Base-by-base conservation (phyloP, 352 stramenopile genomes). In the Pythium dissotocum region DNA sequence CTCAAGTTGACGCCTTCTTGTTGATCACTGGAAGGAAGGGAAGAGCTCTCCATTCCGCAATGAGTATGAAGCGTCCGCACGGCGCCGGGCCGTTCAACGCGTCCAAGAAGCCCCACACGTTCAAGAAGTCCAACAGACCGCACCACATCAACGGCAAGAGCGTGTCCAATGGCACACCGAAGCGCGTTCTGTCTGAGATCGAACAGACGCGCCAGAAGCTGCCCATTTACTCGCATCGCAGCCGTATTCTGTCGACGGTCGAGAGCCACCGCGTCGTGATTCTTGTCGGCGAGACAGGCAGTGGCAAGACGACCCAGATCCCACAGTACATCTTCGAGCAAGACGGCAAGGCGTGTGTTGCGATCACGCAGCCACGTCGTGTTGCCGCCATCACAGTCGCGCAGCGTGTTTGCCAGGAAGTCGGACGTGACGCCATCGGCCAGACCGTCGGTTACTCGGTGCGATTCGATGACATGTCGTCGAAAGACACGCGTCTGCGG, bases 391-490 rank as follows among this genome's bases (percentile, higher is more conserved):
- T 96, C 65, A 92, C 86, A 1, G 85, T 96, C 33, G 87, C 88
- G 14, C 82, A 93, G 67, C 86, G 88, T 58, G 87, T 96, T 63
- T 88, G 80, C 44, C 74, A 93, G 40, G 87, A 95, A 51, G 75
- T 75, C 3, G 79, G 82, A 18, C 71, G 75, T 7, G 83, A 76
- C 2, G 48, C 72, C 12, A 55, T 94, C 40, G 86, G 85, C 35
- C 70, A 79, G 6, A 76, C 67, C 0, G 95, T 99, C 14, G 95
- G 97, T 35, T 98, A 98, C 80, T 91, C 85, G 52, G 91, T 98
- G 44, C 85, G 95, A 4, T 99, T 99, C 71, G 97, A 99, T 65
- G 91, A 98, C 76, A 92, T 94, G 62, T 90, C 90, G 21, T 89
- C 77, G 18, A 82, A 78, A 26, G 77, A 86, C 55, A 99, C 96